These are phyloP conservation scores for Rhodamnia rubescens DNA, from an alignment of 345 rosid genomes.

Conservation along the genomic window DNA sequence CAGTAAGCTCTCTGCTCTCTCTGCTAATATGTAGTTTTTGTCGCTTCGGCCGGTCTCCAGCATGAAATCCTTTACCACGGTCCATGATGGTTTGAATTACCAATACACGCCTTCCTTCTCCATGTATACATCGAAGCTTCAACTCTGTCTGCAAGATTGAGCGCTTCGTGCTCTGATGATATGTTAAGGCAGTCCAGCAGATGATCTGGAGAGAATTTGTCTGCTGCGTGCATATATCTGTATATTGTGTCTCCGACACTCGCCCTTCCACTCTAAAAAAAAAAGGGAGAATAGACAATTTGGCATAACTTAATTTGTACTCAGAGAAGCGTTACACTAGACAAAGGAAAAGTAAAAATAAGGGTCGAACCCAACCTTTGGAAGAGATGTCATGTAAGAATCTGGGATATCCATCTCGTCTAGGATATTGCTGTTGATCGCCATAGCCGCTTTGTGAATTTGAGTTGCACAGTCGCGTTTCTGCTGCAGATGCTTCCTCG, in stretches of 20 bases:
- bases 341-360: not conserved
- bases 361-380: slow-evolving; percentile 27
- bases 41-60: not conserved
- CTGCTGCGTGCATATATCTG: not conserved
- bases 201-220: slow-evolving; percentile 3
- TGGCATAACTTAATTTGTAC: not conserved
- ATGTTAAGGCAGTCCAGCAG: slow-evolving; percentile 3
- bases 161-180: slow-evolving; percentile 7
- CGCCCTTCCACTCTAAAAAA: slow-evolving; percentile 2
- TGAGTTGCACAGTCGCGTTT: slow-evolving; percentile 37
- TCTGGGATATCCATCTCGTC: slow-evolving; percentile 53
- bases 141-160: slow-evolving; percentile 7
- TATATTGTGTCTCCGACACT: slow-evolving; percentile 5
- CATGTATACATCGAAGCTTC: slow-evolving; percentile 12
- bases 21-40: slow-evolving; percentile 8
- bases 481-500: slow-evolving; percentile 38
- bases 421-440: slow-evolving; percentile 38
- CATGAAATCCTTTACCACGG: slow-evolving; percentile 5
- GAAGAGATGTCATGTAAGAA: slow-evolving; percentile 36
- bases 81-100: slow-evolving; percentile 13
- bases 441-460: slow-evolving; percentile 53
- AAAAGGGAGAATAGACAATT: not conserved
- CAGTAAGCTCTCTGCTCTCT: slow-evolving; percentile 8
- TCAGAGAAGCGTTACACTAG: not conserved
- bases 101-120: slow-evolving; percentile 7